Conservation (phyloP, 2,329 filamentous ascomycete species). For the Fusarium goolgardi region DNA sequence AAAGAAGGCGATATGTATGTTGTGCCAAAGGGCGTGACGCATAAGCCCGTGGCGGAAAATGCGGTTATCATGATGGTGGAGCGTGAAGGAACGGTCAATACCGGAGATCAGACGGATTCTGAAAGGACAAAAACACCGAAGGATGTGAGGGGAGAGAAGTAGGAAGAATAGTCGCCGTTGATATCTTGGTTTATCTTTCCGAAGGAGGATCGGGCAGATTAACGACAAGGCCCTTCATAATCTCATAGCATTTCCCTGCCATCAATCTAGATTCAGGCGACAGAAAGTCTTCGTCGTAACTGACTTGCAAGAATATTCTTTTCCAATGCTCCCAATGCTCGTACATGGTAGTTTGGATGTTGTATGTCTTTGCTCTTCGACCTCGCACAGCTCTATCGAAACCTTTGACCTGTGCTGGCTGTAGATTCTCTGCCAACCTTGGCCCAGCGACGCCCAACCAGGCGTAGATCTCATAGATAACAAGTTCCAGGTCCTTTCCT, state of each 20-base stretch:
- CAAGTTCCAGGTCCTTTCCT: accelerated
- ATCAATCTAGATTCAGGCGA: background rate
- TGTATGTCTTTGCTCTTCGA: background rate
- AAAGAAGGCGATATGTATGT: conserved; percentile 51
- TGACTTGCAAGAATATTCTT: background rate
- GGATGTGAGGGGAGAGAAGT: conserved; percentile 29
- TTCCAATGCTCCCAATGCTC: conserved; percentile 30
- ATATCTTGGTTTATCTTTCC: background rate
- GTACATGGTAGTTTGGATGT: background rate
- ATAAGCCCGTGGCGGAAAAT: conserved; percentile 52
- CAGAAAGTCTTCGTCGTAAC: background rate
- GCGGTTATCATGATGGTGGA: conserved; percentile 55
- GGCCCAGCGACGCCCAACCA: conserved; percentile 9
- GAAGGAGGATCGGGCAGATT: accelerated
- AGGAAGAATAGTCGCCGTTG: accelerated
- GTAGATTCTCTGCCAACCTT: background rate
- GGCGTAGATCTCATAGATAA: background rate
- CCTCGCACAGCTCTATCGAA: background rate
- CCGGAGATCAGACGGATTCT: conserved; percentile 44
- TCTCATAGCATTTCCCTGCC: conserved; percentile 7
- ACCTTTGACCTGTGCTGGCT: background rate
- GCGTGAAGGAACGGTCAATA: conserved; percentile 49
- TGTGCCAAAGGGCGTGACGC: conserved; percentile 53
- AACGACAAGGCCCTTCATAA: conserved; percentile 4
- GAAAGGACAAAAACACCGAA: conserved; percentile 40